These are phyloP conservation scores for Blastocystis sp. DNA, from an alignment of 352 stramenopile genomes.

Conservation along the genomic window DNA sequence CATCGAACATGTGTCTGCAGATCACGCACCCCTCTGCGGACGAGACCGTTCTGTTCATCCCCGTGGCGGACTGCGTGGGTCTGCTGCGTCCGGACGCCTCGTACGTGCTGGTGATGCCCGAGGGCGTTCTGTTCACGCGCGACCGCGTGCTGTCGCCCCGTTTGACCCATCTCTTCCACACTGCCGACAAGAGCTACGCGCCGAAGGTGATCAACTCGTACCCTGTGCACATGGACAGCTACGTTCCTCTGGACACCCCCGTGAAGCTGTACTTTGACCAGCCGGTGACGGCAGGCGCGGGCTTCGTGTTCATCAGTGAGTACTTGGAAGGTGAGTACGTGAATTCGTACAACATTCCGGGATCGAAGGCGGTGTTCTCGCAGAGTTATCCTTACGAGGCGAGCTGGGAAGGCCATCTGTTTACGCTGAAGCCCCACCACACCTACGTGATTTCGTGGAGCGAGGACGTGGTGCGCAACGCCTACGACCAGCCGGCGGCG, in stretches of 20 bases:
- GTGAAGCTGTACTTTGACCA: constrained; percentile 25
- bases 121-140: background rate
- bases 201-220: background rate
- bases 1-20: constrained; percentile 20
- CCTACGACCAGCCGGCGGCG: background rate
- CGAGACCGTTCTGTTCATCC: background rate
- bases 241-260: background rate
- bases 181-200: background rate
- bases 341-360: constrained; percentile 26
- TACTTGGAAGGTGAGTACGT: constrained; percentile 12
- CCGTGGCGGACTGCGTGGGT: background rate
- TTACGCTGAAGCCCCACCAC: constrained; percentile 9
- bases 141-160: background rate
- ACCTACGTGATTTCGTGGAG: constrained; percentile 32
- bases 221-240: background rate
- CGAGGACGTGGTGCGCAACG: background rate
- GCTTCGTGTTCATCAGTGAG: constrained; percentile 39
- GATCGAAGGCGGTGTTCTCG: background rate
- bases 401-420: background rate
- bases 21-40: background rate
- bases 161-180: constrained; percentile 13
- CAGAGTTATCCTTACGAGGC: background rate
- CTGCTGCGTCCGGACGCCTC: background rate
- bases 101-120: constrained; percentile 2
- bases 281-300: background rate